These are phyloP conservation scores for Datura wrightii DNA, from an alignment of 257 asterid species.

Conservation along the genomic window DNA sequence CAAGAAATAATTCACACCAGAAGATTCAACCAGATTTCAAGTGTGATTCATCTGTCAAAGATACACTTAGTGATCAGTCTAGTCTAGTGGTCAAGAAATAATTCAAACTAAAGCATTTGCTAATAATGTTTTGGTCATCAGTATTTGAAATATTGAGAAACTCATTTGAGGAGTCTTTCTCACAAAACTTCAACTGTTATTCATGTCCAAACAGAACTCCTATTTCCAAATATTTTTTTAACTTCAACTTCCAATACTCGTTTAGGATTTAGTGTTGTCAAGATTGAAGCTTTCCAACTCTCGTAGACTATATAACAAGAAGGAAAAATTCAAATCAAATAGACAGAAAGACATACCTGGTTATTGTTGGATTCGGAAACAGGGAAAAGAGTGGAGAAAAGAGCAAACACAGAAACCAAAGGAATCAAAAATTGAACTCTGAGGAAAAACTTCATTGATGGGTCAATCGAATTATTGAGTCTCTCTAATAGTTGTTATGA, in stretches of 20 bases:
- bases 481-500: not conserved
- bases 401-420: not conserved
- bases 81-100: not conserved
- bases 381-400: not conserved
- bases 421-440: not conserved
- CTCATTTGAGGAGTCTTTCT: slow-evolving; percentile 13
- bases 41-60: not conserved
- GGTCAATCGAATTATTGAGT: not conserved
- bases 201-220: not conserved
- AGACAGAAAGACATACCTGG: not conserved
- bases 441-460: not conserved
- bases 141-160: not conserved
- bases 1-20: not conserved
- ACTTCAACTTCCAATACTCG: too few species aligned
- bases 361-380: not conserved
- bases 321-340: not conserved
- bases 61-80: not conserved
- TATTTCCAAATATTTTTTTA: not conserved
- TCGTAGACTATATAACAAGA: not conserved
- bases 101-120: not conserved
- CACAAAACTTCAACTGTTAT: not conserved
- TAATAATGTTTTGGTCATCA: not conserved
- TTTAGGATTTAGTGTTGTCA: too few species aligned
- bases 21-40: slow-evolving; percentile 22
- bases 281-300: too few species aligned